Conservation (phyloP, 2,329 filamentous ascomycete genomes). For the Rhytidhysteron rufulum region DNA sequence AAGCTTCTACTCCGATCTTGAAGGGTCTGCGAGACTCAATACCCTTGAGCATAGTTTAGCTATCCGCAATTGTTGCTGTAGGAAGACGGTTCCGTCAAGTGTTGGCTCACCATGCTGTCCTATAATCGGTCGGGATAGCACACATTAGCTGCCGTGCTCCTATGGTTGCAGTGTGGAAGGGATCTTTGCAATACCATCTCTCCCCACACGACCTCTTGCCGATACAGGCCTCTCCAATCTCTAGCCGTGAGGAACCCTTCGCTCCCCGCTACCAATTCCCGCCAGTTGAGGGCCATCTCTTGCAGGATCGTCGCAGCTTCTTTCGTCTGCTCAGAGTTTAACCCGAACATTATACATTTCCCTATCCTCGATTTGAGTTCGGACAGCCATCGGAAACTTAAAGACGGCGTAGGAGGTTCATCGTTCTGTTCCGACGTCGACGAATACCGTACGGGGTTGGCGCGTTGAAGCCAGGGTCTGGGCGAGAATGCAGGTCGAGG, state of each 20-base stretch:
- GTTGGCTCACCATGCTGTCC: conserved; percentile 53
- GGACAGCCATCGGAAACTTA: conserved; percentile 64
- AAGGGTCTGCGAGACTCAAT: conserved; percentile 5
- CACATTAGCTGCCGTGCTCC: conserved; percentile 19
- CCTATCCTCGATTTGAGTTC: conserved; percentile 65
- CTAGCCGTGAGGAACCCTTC: conserved; percentile 70
- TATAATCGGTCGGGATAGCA: conserved; percentile 19
- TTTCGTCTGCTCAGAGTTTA: conserved; percentile 54
- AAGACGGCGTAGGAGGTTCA: conserved; percentile 21
- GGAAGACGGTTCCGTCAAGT: conserved; percentile 8
- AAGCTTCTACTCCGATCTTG: conserved; percentile 5
- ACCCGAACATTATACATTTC: conserved; percentile 71
- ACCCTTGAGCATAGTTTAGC: conserved; percentile 17
- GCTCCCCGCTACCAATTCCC: conserved; percentile 65
- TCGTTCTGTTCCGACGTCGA: conserved; percentile 11
- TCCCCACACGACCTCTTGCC: conserved; percentile 73
- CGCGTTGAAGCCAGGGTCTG: conserved; percentile 5
- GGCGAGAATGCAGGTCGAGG: conserved; percentile 4
- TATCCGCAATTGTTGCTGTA: conserved; percentile 5
- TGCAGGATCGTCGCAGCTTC: conserved; percentile 59
- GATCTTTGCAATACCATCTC: conserved; percentile 62
- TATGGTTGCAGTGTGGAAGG: conserved; percentile 6
- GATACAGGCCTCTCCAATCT: conserved; percentile 59
- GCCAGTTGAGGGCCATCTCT: conserved; percentile 63
- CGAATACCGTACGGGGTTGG: conserved; percentile 8